Evolutionary conservation across 371 early-diverging fungal species (phyloP).

Genomic region (Mortierella sp.): DNA sequence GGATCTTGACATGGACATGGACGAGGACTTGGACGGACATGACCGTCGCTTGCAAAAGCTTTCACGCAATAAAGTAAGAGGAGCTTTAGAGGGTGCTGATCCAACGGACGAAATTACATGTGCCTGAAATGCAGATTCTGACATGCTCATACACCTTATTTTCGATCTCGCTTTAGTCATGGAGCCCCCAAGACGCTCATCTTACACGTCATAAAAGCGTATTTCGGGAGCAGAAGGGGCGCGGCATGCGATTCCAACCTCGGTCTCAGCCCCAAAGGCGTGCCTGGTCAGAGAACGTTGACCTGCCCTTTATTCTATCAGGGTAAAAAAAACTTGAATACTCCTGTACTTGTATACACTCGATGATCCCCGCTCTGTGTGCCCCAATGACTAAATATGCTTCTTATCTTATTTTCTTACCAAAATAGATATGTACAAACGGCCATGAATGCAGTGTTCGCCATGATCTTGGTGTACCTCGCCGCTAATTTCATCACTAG

Average conservation of each 20-base stretch:
- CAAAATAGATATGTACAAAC: conserved; percentile 42
- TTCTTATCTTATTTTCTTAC: not conserved
- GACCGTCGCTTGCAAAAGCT: not conserved
- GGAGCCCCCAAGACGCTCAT: conserved; percentile 1
- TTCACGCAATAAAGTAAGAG: not conserved
- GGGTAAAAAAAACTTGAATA: conserved; percentile 25
- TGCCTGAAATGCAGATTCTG: too few relatives aligned
- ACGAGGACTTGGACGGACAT: not conserved
- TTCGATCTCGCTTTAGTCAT: not conserved
- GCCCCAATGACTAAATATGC: too few relatives aligned
- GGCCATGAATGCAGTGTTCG: conserved; percentile 33
- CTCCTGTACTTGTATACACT: not conserved
- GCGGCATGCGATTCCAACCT: not conserved
- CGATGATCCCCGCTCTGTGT: not conserved
- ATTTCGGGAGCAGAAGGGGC: not conserved
- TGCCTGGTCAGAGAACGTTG: conserved; percentile 50
- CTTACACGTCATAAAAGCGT: not conserved
- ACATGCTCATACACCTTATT: too few relatives aligned
- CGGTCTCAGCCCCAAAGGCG: conserved; percentile 17
- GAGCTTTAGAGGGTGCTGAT: not conserved
- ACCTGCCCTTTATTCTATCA: conserved; percentile 45
- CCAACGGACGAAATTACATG: too few relatives aligned
- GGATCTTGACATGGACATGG: not conserved
- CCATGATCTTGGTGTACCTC: conserved; percentile 21
- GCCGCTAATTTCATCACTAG: conserved; percentile 32